phyloP scores from a whole-genome alignment of 192 early-diverging fungal species.

The Gigaspora rosea region DNA sequence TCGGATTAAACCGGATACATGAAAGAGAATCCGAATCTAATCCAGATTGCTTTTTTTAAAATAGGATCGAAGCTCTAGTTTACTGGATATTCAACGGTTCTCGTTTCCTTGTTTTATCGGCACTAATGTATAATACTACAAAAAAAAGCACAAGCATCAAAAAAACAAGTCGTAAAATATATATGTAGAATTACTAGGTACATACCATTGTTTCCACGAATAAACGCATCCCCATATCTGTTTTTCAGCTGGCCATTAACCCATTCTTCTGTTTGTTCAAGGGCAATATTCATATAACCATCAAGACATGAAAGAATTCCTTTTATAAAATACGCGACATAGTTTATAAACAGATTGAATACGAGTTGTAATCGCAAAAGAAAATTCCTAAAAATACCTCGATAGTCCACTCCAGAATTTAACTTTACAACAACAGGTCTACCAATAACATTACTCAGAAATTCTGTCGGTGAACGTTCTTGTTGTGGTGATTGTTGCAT shows the following conservation, averaged over 20 bases:
- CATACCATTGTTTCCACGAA: constrained; percentile 95
- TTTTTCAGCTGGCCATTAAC: constrained; percentile 93
- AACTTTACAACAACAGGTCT: constrained; percentile 86
- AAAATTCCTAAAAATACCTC: constrained; percentile 63
- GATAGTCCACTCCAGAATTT: constrained; percentile 96
- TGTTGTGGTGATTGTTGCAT: constrained; percentile 26
- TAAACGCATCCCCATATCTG: constrained; percentile 93
- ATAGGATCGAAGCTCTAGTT: too few relatives aligned
- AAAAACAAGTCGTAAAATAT: background rate
- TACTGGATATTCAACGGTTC: too few relatives aligned
- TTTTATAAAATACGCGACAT: constrained; percentile 32
- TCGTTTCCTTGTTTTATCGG: constrained; percentile 37
- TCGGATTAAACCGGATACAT: too few relatives aligned
- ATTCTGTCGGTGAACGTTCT: constrained; percentile 73
- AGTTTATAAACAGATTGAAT: background rate
- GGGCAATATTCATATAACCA: constrained; percentile 96
- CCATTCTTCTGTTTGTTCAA: constrained; percentile 95
- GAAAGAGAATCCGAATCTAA: too few relatives aligned
- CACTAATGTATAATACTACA: constrained; percentile 67
- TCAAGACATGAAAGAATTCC: constrained; percentile 90
- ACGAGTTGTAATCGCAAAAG: background rate
- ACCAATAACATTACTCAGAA: constrained; percentile 84
- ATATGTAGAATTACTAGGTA: background rate
- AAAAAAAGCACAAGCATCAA: background rate
- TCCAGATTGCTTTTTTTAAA: too few relatives aligned